Conservation (phyloP, 2,329 filamentous ascomycete species). For the Scopulariopsis brevicaulis region DNA sequence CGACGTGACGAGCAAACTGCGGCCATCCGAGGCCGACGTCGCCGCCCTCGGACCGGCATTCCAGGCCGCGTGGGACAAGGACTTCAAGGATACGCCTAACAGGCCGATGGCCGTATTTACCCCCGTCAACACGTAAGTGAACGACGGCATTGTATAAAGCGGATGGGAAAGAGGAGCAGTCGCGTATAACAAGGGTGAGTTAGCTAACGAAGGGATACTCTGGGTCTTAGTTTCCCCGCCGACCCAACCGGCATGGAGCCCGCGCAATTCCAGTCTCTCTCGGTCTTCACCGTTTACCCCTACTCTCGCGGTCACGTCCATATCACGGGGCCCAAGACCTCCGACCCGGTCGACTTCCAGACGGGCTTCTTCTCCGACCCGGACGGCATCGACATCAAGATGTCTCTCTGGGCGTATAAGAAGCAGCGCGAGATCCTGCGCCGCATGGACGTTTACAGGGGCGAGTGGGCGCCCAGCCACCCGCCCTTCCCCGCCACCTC, state of each 20-base stretch:
- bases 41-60: constrained; percentile 40
- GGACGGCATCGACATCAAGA: constrained; percentile 39
- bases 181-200: not conserved
- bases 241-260: constrained; percentile 23
- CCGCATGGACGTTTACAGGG: constrained; percentile 37
- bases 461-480: constrained; percentile 27
- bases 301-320: constrained; percentile 51
- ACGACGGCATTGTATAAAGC: not conserved
- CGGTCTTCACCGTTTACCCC: constrained; percentile 45
- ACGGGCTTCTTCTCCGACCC: constrained; percentile 43
- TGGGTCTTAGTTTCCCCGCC: constrained; percentile 23
- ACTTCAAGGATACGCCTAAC: constrained; percentile 31
- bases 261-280: constrained; percentile 39
- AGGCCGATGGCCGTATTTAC: constrained; percentile 35
- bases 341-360: constrained; percentile 36
- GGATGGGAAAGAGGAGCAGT: not conserved
- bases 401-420: constrained; percentile 53
- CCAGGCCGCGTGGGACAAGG: constrained; percentile 38
- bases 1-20: constrained; percentile 43
- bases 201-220: not conserved
- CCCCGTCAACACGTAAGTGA: constrained; percentile 13
- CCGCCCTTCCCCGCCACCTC: constrained; percentile 28
- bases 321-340: constrained; percentile 32
- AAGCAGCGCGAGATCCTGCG: constrained; percentile 47
- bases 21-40: constrained; percentile 40